These are phyloP conservation scores for Scedosporium boydii DNA, from an alignment of 2,329 filamentous ascomycete species.

Conservation along the genomic window DNA sequence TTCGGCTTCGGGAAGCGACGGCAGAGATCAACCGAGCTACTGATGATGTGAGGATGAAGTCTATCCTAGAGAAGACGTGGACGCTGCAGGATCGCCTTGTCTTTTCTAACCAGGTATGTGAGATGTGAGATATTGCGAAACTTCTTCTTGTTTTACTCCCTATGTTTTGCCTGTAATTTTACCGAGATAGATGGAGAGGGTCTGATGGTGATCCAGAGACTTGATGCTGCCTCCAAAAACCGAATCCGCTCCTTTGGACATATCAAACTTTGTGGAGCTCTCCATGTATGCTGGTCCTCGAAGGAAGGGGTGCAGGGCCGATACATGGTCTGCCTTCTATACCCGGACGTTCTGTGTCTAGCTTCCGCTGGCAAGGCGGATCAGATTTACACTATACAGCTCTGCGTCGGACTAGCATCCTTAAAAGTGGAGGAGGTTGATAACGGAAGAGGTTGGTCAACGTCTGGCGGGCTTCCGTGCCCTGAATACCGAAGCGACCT, in stretches of 20 bases:
- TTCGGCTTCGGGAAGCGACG: slow-evolving; percentile 64
- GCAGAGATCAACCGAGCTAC: slow-evolving; percentile 78
- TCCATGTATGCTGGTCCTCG: slow-evolving; percentile 76
- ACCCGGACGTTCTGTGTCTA: slow-evolving; percentile 68
- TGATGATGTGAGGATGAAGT: slow-evolving; percentile 60
- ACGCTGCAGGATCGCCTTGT: slow-evolving; percentile 71
- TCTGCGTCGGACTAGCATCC: slow-evolving; percentile 60
- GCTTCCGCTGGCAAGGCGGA: slow-evolving; percentile 57
- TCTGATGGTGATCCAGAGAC: slow-evolving; percentile 24
- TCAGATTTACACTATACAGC: slow-evolving; percentile 62
- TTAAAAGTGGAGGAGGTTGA: slow-evolving; percentile 62
- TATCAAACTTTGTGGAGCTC: slow-evolving; percentile 68
- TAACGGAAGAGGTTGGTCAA: slow-evolving; percentile 58
- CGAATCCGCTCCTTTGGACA: slow-evolving; percentile 75
- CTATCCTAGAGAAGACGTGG: slow-evolving; percentile 72
- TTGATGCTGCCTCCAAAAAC: slow-evolving; percentile 45
- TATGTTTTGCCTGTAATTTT: background rate
- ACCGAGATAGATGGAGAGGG: background rate
- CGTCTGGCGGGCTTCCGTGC: background rate
- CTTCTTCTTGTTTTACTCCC: background rate
- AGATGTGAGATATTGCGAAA: slow-evolving; percentile 16
- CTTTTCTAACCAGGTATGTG: slow-evolving; percentile 60
- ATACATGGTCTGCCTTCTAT: slow-evolving; percentile 82
- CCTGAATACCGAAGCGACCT: too few relatives aligned
- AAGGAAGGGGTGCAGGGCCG: slow-evolving; percentile 58